Conservation (phyloP, 306 rosid species). For the Prunus mume region DNA sequence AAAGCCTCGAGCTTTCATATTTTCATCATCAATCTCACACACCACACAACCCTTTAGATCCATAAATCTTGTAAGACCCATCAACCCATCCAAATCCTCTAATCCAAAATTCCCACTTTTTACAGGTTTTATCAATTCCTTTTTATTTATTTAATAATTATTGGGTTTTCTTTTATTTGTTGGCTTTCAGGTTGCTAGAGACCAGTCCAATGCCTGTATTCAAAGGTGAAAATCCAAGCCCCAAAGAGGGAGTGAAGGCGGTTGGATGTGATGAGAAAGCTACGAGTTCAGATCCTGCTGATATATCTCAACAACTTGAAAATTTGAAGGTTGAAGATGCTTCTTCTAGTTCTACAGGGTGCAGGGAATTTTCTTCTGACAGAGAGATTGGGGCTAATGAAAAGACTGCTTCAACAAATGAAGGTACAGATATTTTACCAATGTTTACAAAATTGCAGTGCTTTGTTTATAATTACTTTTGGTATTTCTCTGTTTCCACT, state of each 20-base stretch:
- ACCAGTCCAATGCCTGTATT: conserved; percentile 7
- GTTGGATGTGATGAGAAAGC: conserved; percentile 3
- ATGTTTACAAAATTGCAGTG: not conserved
- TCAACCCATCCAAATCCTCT: conserved; percentile 23
- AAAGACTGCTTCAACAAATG: conserved; percentile 16
- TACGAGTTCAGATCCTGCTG: not conserved
- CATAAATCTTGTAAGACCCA: conserved; percentile 2
- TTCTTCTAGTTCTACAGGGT: conserved; percentile 4
- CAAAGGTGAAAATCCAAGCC: conserved; percentile 16
- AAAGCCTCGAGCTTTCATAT: not conserved
- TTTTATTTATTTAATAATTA: not conserved
- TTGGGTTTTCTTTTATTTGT: not conserved
- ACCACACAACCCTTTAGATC: conserved; percentile 12
- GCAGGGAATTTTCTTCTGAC: conserved; percentile 2
- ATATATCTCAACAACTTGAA: not conserved
- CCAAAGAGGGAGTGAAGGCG: conserved; percentile 2
- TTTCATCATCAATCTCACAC: not conserved
- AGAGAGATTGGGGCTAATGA: conserved; percentile 5
- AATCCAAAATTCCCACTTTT: not conserved
- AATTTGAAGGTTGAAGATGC: conserved; percentile 9
- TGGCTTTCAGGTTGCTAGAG: conserved; percentile 27
- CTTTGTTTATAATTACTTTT: not conserved
- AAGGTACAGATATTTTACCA: conserved; percentile 30
- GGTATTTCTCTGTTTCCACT: not conserved
- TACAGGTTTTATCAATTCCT: not conserved